A percentile compares a stretch with the other conserved stretches of the same genome.
Conservation (phyloP, 177 flowering plant genomes). For the Vitis hybrid region DNA sequence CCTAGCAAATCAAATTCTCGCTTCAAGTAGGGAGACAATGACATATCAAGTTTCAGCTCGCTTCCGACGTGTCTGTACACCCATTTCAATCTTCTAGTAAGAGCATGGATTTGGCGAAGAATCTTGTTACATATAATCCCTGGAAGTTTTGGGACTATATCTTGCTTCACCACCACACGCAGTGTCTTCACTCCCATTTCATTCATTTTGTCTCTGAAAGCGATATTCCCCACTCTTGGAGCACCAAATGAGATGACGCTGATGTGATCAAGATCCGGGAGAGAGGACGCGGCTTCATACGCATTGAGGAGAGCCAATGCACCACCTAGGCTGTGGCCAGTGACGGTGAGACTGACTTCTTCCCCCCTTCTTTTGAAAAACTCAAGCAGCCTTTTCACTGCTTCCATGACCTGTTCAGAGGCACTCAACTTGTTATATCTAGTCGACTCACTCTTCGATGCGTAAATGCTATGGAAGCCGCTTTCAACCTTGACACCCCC, state of each 20-base stretch:
- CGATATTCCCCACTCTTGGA: conserved; percentile 46
- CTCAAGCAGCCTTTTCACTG: too few relatives aligned
- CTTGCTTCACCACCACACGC: conserved; percentile 38
- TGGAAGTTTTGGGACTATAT: conserved; percentile 38
- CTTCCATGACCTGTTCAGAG: too few relatives aligned
- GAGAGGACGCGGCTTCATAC: conserved; percentile 30
- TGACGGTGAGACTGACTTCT: conserved; percentile 45
- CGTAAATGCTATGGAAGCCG: conserved; percentile 45
- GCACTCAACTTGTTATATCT: conserved; percentile 37
- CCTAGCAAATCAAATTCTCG: conserved; percentile 27
- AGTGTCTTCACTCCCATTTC: conserved; percentile 36
- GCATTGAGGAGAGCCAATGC: conserved; percentile 48
- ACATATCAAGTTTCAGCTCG: conserved; percentile 36
- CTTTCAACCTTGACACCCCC: conserved; percentile 42
- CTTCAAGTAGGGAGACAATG: conserved; percentile 38
- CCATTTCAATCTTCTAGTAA: conserved; percentile 34
- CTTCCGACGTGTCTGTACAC: conserved; percentile 45
- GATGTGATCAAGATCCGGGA: conserved; percentile 15
- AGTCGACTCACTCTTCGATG: conserved; percentile 27
- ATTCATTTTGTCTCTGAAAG: conserved; percentile 34
- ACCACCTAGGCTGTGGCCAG: conserved; percentile 60
- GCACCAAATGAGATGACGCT: conserved; percentile 43
- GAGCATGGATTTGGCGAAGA: conserved; percentile 24
- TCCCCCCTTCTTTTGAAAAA: conserved; percentile 21
- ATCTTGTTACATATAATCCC: conserved; percentile 36